Conservation (phyloP, 202 grass and related monocot genomes). For the Setaria italica region DNA sequence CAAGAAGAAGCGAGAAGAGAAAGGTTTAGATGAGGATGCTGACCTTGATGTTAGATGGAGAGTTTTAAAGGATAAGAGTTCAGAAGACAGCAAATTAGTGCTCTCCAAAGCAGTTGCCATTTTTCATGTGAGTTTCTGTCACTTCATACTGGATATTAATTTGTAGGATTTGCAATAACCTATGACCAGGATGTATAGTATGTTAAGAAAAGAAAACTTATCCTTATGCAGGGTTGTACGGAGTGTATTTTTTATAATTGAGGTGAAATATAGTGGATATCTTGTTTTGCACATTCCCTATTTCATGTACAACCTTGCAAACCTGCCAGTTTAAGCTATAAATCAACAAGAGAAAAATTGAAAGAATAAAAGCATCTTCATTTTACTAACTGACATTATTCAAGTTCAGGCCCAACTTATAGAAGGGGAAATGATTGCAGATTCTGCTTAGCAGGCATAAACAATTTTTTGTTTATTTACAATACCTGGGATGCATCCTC, state of each 20-base stretch:
- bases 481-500: slow-evolving; percentile 27
- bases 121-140: slow-evolving; percentile 79
- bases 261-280: neutral
- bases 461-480: neutral
- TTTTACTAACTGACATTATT: slow-evolving; percentile 26
- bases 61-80: slow-evolving; percentile 78
- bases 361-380: neutral
- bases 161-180: slow-evolving; percentile 27
- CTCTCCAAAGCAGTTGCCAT: slow-evolving; percentile 90
- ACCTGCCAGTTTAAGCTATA: neutral
- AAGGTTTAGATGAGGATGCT: slow-evolving; percentile 53
- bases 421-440: neutral
- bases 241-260: neutral
- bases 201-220: neutral
- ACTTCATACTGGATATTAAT: slow-evolving; percentile 9
- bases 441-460: slow-evolving; percentile 17
- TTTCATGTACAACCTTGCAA: slow-evolving; percentile 5
- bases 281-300: neutral
- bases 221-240: neutral
- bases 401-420: slow-evolving; percentile 26
- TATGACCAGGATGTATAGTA: neutral
- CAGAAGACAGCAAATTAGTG: slow-evolving; percentile 81
- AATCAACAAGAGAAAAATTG: neutral
- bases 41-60: slow-evolving; percentile 83
- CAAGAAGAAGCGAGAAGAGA: slow-evolving; percentile 75